These are phyloP conservation scores for Rhizophagus sp. DNA, from an alignment of 192 early-diverging fungal genomes.

Conservation along the genomic window DNA sequence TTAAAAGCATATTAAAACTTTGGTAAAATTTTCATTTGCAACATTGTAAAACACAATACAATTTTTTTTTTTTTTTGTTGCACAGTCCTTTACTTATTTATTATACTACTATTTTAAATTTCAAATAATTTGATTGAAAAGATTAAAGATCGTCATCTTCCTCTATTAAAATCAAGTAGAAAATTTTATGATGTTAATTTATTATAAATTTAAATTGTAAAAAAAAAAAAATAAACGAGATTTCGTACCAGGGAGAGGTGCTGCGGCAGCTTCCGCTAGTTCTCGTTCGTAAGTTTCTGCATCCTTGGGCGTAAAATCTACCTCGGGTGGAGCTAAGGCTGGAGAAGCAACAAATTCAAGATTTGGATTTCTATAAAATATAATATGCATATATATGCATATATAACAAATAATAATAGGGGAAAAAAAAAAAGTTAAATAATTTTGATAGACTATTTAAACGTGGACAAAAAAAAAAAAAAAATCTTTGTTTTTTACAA, in stretches of 20 bases:
- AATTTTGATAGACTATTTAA: not conserved
- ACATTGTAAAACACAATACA: no score
- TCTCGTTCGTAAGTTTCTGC: conserved; percentile 88
- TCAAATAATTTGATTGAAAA: not conserved
- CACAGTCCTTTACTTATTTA: no score
- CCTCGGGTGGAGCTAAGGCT: conserved; percentile 94
- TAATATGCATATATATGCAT: not conserved
- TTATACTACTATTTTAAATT: no score
- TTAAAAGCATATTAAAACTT: no score
- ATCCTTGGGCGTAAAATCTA: conserved; percentile 75
- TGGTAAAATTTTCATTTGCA: no score
- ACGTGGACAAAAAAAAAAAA: not conserved
- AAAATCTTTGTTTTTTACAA: not conserved
- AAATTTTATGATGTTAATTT: not conserved
- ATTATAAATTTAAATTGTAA: not conserved
- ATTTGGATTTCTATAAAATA: conserved; percentile 69
- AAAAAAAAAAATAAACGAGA: not conserved
- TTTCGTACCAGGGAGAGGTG: conserved; percentile 79
- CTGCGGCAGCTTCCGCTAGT: conserved; percentile 72
- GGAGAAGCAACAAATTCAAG: conserved; percentile 98
- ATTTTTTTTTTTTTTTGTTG: no score
- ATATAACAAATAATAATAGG: not conserved
- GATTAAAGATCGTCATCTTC: conserved; percentile 55
- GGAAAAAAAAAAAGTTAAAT: no score
- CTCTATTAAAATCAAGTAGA: conserved; percentile 12